These are phyloP conservation scores for Phytopythium kandeliae DNA, from an alignment of 352 stramenopile genomes.

Conservation along the genomic window DNA sequence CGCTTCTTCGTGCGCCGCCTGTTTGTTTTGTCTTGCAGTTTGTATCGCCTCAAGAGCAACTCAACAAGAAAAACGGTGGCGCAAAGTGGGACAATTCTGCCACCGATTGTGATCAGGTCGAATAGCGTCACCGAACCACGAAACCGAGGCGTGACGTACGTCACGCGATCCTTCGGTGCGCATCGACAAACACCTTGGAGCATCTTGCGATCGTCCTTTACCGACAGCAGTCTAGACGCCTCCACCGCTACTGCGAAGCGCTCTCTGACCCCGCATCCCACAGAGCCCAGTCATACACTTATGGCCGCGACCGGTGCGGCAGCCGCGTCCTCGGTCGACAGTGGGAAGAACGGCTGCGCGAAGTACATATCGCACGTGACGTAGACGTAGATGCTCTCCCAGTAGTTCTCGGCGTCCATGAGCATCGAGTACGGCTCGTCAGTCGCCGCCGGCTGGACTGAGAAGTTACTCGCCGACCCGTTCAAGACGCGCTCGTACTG, in stretches of 20 bases:
- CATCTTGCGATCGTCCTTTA: too few relatives aligned
- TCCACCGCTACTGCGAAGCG: too few relatives aligned
- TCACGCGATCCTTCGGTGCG: too few relatives aligned
- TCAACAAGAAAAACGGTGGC: not conserved
- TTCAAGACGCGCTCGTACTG: slow-evolving; percentile 3
- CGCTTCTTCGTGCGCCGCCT: too few relatives aligned
- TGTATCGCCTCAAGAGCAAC: not conserved
- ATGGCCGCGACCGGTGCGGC: not conserved
- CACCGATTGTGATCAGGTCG: not conserved
- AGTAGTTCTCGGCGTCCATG: slow-evolving; percentile 4
- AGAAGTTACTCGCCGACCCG: slow-evolving; percentile 2
- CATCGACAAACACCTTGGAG: too few relatives aligned
- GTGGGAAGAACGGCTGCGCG: slow-evolving; percentile 6
- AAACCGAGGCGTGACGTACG: too few relatives aligned
- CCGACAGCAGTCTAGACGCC: too few relatives aligned
- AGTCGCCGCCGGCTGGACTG: not conserved
- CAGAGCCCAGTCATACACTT: not conserved
- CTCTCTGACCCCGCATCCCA: too few relatives aligned
- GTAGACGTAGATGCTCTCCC: slow-evolving; percentile 1
- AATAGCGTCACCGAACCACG: not conserved
- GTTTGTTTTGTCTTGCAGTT: not conserved
- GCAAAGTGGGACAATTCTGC: not conserved
- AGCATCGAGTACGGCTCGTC: slow-evolving; percentile 2
- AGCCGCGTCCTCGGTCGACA: not conserved
- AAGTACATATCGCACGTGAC: slow-evolving; percentile 6